Evolutionary conservation across 192 early-diverging fungal genomes (phyloP).

Genomic region (Thamnidium elegans): DNA sequence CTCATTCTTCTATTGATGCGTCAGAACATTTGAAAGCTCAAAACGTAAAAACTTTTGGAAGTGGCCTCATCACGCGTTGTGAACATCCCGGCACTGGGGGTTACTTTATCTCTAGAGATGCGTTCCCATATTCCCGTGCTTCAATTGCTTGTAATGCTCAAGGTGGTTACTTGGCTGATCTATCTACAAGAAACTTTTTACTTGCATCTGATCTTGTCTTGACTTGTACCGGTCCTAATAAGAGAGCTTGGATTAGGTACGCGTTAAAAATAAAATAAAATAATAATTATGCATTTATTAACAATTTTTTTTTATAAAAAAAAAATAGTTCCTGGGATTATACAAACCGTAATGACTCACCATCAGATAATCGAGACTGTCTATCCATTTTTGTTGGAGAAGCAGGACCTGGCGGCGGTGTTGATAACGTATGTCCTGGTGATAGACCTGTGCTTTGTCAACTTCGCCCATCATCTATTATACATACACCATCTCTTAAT

Average conservation of each 20-base stretch:
- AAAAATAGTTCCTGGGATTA: slow-evolving; percentile 16
- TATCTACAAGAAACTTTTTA: neutral
- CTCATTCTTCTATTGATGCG: too few species aligned
- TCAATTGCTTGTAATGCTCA: neutral
- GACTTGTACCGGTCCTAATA: neutral
- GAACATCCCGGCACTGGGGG: neutral
- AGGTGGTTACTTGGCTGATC: slow-evolving; percentile 4
- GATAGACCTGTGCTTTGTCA: slow-evolving; percentile 1
- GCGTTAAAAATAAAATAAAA: neutral
- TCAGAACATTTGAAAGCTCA: neutral
- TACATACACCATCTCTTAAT: too few species aligned
- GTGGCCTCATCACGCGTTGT: neutral
- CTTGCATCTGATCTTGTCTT: neutral
- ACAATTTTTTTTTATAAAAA: too few species aligned
- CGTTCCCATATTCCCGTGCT: neutral
- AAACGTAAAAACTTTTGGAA: neutral
- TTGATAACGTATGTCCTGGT: neutral
- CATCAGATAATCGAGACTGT: neutral
- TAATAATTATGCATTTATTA: neutral
- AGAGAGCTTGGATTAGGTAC: slow-evolving; percentile 5
- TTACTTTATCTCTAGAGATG: neutral
- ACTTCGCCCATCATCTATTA: neutral
- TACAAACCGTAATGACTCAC: neutral
- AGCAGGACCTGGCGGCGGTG: neutral
- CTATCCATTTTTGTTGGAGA: neutral